These are phyloP conservation scores for Colletotrichum aenigma DNA, from an alignment of 2,329 filamentous ascomycete genomes.

Conservation along the genomic window DNA sequence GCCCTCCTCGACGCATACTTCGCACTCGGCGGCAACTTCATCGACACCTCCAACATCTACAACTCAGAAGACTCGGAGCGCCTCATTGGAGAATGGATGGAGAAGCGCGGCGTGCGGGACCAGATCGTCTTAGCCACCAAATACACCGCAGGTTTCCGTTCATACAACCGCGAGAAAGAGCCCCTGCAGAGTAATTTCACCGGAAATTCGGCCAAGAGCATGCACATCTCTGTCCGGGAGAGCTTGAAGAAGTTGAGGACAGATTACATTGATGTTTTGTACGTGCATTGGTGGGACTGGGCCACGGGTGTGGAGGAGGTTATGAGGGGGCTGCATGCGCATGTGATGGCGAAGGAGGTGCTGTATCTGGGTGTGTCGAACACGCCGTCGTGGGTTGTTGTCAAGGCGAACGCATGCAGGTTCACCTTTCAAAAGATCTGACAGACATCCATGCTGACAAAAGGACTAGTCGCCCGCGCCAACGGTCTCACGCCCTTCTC, in stretches of 20 bases:
- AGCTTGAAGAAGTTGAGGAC: constrained; percentile 48
- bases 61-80: constrained; percentile 60
- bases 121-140: constrained; percentile 60
- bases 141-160: constrained; percentile 52
- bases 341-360: constrained; percentile 43
- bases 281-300: constrained; percentile 48
- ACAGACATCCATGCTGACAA: background rate
- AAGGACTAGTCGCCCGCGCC: constrained; percentile 26
- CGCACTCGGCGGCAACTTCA: constrained; percentile 67
- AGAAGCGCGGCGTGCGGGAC: constrained; percentile 50
- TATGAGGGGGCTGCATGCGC: constrained; percentile 42
- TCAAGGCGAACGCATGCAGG: constrained; percentile 35
- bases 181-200: constrained; percentile 40
- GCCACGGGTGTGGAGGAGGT: constrained; percentile 43
- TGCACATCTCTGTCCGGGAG: constrained; percentile 45
- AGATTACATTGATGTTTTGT: constrained; percentile 46
- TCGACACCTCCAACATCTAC: constrained; percentile 66
- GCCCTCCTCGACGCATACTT: constrained; percentile 62
- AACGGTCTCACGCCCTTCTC: constrained; percentile 38
- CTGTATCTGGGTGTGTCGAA: constrained; percentile 44
- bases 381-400: constrained; percentile 42
- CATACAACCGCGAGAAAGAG: constrained; percentile 37
- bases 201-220: constrained; percentile 45
- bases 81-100: constrained; percentile 65
- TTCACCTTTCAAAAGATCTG: rapidly evolving